Conservation (phyloP, 495 filamentous ascomycete genomes). For the Aspergillus cristatus region DNA sequence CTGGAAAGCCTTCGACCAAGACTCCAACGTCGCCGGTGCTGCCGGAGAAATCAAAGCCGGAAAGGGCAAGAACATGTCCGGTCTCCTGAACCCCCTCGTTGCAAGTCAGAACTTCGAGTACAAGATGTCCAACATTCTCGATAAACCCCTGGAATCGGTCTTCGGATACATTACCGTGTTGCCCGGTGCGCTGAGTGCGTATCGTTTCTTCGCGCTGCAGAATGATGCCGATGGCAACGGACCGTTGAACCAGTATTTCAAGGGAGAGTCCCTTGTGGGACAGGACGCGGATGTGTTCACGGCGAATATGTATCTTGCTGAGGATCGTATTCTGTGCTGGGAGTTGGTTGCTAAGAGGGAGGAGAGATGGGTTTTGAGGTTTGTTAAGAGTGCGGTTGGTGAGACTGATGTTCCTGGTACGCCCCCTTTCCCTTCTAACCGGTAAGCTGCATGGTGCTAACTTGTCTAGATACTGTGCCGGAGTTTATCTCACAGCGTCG, state of each 20-base stretch:
- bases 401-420: conserved; percentile 95
- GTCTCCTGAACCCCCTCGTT: conserved; percentile 87
- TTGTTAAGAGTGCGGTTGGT: conserved; percentile 89
- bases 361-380: conserved; percentile 95
- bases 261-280: conserved; percentile 93
- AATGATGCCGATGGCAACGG: conserved; percentile 95
- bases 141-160: conserved; percentile 93
- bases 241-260: conserved; percentile 97
- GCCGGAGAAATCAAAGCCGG: conserved; percentile 96
- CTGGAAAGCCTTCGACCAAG: conserved; percentile 97
- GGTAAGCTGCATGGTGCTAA: neutral
- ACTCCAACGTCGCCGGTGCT: conserved; percentile 92
- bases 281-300: conserved; percentile 98
- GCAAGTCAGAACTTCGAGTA: conserved; percentile 99
- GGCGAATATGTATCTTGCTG: conserved; percentile 98
- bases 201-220: conserved; percentile 92
- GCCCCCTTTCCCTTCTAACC: conserved; percentile 6
- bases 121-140: conserved; percentile 99
- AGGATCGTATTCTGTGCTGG: conserved; percentile 98
- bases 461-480: conserved; percentile 39
- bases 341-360: conserved; percentile 93
- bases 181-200: conserved; percentile 89
- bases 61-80: conserved; percentile 73
- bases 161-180: conserved; percentile 98
- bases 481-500: conserved; percentile 95